Evolutionary conservation across 768 basidiomycete genomes (phyloP).

Genomic region (Rhodotorula taiwanensis): DNA sequence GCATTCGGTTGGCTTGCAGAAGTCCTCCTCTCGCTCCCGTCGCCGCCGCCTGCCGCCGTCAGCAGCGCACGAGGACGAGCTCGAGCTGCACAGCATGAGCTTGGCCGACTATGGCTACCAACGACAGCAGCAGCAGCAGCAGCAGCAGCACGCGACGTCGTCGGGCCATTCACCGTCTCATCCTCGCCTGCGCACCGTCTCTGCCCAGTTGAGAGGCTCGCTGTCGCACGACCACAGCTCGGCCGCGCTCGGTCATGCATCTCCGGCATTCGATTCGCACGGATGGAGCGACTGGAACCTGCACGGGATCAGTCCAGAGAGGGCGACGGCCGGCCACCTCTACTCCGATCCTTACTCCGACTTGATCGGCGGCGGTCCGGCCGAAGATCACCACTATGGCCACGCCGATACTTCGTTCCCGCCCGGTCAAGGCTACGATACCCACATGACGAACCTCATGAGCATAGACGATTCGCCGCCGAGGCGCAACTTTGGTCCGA

Average conservation of each 20-base stretch:
- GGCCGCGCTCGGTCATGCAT: background rate
- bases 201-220: background rate
- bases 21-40: too few relatives aligned
- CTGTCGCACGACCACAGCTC: constrained; percentile 9
- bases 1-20: too few relatives aligned
- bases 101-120: constrained; percentile 12
- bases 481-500: background rate
- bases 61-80: background rate
- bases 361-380: constrained; percentile 6
- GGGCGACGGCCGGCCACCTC: too few relatives aligned
- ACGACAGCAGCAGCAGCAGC: too few relatives aligned
- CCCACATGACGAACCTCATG: background rate
- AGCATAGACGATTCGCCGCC: background rate
- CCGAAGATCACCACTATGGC: too few relatives aligned
- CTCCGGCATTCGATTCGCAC: background rate
- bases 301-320: too few relatives aligned
- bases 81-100: constrained; percentile 6
- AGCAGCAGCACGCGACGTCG: too few relatives aligned
- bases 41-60: background rate
- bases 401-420: background rate
- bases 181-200: constrained; percentile 19
- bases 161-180: too few relatives aligned
- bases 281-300: constrained; percentile 15
- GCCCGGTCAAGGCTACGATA: background rate
- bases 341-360: background rate